phyloP scores from a whole-genome alignment of 495 filamentous ascomycete species.

The Podospora tetraspora region DNA sequence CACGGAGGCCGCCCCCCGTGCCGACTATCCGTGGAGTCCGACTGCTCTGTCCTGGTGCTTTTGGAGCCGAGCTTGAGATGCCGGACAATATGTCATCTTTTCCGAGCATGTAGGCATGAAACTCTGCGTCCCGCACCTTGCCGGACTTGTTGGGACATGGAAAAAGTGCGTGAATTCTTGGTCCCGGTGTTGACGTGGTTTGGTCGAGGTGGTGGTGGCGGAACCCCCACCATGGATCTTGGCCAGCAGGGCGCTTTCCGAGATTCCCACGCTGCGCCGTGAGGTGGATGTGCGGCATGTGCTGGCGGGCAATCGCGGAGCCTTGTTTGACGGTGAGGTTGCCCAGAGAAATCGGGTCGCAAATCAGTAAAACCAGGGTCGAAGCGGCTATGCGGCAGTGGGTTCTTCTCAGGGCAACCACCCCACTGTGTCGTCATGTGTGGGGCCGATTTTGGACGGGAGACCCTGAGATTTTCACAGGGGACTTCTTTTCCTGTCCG shows the following conservation, averaged over 20 bases:
- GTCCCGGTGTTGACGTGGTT: neutral
- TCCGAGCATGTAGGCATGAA: neutral
- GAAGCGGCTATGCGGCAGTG: neutral
- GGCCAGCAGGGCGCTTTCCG: neutral
- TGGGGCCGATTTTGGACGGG: neutral
- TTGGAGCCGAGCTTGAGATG: neutral
- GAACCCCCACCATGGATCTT: neutral
- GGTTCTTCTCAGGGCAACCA: neutral
- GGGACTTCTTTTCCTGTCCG: neutral
- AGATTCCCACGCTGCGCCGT: neutral
- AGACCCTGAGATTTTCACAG: slow-evolving; percentile 2
- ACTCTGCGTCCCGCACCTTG: neutral
- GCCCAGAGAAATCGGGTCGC: neutral
- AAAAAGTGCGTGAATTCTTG: neutral
- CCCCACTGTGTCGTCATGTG: slow-evolving; percentile 8
- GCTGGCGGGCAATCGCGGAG: neutral
- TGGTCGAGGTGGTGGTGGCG: neutral
- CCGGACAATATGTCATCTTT: neutral
- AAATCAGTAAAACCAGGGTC: neutral
- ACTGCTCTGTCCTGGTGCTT: neutral
- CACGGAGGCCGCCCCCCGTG: neutral
- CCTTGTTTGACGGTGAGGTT: neutral
- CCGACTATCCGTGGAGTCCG: neutral
- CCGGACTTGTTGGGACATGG: neutral
- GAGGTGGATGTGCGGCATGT: neutral